Evolutionary conservation across 305 asterid species (phyloP), one percentile per base, ranked within the genome.

Genomic region (Solanum hybrid): DNA sequence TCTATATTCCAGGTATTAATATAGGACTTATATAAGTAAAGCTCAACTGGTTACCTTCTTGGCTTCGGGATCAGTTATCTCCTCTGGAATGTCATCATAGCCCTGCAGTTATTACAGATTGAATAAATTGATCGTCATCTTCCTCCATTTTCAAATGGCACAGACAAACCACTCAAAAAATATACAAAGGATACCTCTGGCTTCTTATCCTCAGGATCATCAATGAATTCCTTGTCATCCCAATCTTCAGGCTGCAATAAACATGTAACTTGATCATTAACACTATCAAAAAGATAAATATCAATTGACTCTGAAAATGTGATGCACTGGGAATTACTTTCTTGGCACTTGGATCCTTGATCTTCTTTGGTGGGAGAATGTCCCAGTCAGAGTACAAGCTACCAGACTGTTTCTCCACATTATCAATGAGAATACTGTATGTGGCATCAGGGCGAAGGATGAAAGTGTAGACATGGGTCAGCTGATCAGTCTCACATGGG

Each of bases 401-500:
- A 86, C 99, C 99, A 26, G 96, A 66, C 90, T 95, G 99, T 93
- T 96, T 96, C 94, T 97, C 99, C 87, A 78, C 97, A 77, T 95
- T 97, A 93, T 97, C 99, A 87, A 97, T 92, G 51, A 96, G 96
- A 90, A 97, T 97, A 94, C 94, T 94, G 95, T 97, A 97, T 36
- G 97, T 95, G 89, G 99, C 98, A 95, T 97, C 99, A 11, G 99
- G 99, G 26, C 92, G 96, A 89, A 97, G 97, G 91, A 95, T 81
- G 90, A 96, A 96, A 36, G 99, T 96, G 88, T 96, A 97, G 24
- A 97, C 98, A 89, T 97, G 99, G 45, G 94, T 94, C 88, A 96
- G 93, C 89, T 96, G 98, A 92, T 97, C 99, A 76, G 99, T 97
- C 93, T 95, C 99, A 51, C 98, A 97, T n/a, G 99, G 97, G 87